Evolutionary conservation across 2,329 filamentous ascomycete species (phyloP).

Genomic region (Botrytis sinoallii): DNA sequence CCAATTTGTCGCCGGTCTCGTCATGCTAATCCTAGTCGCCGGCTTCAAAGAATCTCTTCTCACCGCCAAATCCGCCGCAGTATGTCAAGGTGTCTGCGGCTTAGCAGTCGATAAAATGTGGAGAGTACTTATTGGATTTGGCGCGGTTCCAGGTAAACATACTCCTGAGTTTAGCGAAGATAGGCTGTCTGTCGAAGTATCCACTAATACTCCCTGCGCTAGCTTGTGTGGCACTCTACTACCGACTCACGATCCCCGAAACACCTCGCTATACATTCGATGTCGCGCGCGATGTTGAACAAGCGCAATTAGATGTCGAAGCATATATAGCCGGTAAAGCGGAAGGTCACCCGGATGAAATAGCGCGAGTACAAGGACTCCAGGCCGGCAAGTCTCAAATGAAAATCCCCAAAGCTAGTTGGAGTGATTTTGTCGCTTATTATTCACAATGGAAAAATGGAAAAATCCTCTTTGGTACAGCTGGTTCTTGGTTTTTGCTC

Average conservation of each 20-base stretch:
- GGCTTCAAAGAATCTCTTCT: conserved; percentile 66
- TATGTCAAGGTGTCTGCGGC: conserved; percentile 62
- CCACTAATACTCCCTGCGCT: neutral
- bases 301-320: conserved; percentile 69
- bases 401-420: conserved; percentile 65
- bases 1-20: conserved; percentile 72
- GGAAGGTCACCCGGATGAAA: conserved; percentile 64
- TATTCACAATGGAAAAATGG: conserved; percentile 70
- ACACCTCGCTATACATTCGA: conserved; percentile 88
- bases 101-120: conserved; percentile 83
- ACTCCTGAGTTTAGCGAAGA: neutral
- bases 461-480: conserved; percentile 72
- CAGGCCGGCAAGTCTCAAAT: conserved; percentile 49
- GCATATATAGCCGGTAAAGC: conserved; percentile 65
- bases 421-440: conserved; percentile 67
- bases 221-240: conserved; percentile 79
- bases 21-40: conserved; percentile 70
- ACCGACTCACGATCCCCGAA: conserved; percentile 79
- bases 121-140: conserved; percentile 71
- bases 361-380: conserved; percentile 58
- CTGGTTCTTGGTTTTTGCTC: conserved; percentile 80
- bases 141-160: conserved; percentile 46
- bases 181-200: neutral
- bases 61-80: conserved; percentile 47
- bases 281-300: conserved; percentile 69